phyloP scores from a whole-genome alignment of 192 early-diverging fungal species.

The Gonapodya prolifera region DNA sequence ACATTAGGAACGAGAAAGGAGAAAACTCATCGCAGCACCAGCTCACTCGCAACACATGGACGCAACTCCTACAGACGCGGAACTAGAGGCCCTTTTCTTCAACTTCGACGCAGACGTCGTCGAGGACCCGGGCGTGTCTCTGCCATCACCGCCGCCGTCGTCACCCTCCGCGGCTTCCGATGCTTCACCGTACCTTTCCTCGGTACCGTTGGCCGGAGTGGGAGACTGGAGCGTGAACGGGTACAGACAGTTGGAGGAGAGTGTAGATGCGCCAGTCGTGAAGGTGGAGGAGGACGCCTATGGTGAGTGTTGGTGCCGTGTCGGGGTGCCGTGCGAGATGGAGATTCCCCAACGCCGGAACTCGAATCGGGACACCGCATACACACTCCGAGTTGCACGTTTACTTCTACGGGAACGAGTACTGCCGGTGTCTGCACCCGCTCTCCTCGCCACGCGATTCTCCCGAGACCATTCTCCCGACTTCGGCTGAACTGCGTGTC shows the following conservation, averaged over 20 bases:
- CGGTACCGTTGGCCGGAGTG: background rate
- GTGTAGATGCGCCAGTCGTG: background rate
- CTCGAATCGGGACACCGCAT: background rate
- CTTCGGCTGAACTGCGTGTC: background rate
- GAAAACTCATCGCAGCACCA: background rate
- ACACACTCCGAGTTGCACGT: background rate
- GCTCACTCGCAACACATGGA: background rate
- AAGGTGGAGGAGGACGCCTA: background rate
- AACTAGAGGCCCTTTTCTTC: background rate
- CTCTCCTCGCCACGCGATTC: background rate
- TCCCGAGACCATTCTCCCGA: background rate
- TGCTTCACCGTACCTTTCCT: background rate
- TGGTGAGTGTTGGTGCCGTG: background rate
- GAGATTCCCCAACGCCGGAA: no score
- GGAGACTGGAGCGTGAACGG: background rate
- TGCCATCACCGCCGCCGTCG: background rate
- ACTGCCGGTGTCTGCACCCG: background rate
- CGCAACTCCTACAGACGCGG: background rate
- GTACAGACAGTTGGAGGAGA: background rate
- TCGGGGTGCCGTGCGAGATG: no score
- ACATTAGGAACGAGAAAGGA: no score
- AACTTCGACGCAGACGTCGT: background rate
- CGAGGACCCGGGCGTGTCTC: background rate
- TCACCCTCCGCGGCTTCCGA: background rate
- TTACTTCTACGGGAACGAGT: background rate